Evolutionary conservation across 148 eudicot genomes (phyloP).

Genomic region (Chenopodium formosanum): DNA sequence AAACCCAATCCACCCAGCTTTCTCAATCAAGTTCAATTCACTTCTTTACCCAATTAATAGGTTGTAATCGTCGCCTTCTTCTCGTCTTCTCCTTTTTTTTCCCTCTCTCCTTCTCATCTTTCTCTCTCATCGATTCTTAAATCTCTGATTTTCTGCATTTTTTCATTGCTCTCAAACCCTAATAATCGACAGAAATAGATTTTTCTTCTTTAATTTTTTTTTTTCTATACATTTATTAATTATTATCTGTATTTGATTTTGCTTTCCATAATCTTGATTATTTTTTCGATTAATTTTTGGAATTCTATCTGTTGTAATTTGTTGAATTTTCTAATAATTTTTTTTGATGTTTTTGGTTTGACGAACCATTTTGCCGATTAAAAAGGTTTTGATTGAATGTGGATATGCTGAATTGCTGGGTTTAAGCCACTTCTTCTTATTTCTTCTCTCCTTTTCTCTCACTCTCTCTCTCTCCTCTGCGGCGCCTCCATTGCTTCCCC

Average conservation of each 20-base stretch:
- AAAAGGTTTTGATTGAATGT: background rate
- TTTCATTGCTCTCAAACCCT: background rate
- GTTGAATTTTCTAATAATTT: no score
- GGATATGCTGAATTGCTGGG: background rate
- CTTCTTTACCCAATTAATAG: no score
- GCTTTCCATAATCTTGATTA: background rate
- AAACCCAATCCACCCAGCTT: no score
- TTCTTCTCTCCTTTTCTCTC: background rate
- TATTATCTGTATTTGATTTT: background rate
- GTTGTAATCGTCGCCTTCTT: background rate
- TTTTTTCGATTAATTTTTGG: background rate
- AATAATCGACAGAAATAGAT: background rate
- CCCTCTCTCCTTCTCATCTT: background rate
- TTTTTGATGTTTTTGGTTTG: background rate
- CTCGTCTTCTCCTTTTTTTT: background rate
- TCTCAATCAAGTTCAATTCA: no score
- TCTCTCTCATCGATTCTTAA: background rate
- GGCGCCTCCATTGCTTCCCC: conserved; percentile 5
- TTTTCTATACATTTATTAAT: background rate
- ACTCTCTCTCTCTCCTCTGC: background rate
- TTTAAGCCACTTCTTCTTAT: background rate
- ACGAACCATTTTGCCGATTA: background rate
- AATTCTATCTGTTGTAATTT: background rate
- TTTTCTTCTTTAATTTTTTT: background rate
- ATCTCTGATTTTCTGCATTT: background rate